phyloP scores from a whole-genome alignment of 257 asterid species.

The Solanum lycopersicoides region DNA sequence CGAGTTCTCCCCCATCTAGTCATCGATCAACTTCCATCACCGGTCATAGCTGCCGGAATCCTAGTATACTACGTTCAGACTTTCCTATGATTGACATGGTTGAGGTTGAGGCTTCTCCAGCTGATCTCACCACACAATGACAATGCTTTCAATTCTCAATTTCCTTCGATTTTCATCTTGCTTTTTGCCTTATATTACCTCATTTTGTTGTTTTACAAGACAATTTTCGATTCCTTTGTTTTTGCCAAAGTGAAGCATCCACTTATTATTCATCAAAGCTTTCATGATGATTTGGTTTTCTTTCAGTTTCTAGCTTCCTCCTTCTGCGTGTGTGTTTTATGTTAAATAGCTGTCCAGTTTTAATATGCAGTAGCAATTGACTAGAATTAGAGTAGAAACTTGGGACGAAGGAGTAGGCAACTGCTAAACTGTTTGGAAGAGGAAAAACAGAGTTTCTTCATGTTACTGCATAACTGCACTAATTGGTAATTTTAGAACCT shows the following conservation, averaged over 20 bases:
- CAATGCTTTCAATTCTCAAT: not conserved
- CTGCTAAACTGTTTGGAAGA: not conserved
- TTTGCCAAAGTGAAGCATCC: not conserved
- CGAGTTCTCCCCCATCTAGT: not conserved
- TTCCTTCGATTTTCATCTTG: not conserved
- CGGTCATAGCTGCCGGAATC: not conserved
- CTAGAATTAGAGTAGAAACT: not conserved
- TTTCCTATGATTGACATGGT: not conserved
- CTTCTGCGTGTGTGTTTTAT: too few species aligned
- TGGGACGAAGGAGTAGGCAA: not conserved
- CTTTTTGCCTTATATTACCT: not conserved
- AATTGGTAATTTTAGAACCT: not conserved
- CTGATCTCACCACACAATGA: not conserved
- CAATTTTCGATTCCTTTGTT: not conserved
- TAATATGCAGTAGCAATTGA: too few species aligned
- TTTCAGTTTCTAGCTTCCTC: not conserved
- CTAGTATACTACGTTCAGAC: not conserved
- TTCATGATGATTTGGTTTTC: not conserved
- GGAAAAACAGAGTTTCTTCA: not conserved
- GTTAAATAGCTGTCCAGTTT: not conserved
- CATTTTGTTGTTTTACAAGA: not conserved
- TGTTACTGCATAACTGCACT: too few species aligned
- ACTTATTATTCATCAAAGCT: not conserved
- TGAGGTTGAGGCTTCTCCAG: slow-evolving; percentile 1
- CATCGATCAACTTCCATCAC: not conserved